These are phyloP conservation scores for Cornus controversa DNA, from an alignment of 148 eudicot genomes.

Conservation along the genomic window DNA sequence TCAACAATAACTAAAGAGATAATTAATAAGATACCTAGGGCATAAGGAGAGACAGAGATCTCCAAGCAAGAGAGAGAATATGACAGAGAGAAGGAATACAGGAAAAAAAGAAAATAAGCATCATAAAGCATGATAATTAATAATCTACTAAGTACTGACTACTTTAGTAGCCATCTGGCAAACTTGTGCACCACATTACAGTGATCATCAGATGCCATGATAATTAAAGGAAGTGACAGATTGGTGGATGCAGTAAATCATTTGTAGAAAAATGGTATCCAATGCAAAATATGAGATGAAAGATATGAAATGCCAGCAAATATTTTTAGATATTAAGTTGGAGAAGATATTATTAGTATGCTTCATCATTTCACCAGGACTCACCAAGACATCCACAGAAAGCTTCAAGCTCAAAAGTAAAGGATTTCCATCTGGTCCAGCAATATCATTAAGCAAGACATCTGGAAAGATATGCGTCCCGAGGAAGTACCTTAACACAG, in stretches of 20 bases:
- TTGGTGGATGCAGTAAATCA: neutral
- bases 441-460: constrained; percentile 93
- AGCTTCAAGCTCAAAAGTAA: constrained; percentile 91
- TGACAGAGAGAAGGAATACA: too few species aligned
- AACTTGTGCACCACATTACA: neutral
- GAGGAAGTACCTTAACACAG: constrained; percentile 52
- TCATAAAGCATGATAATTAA: too few species aligned
- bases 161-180: neutral
- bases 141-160: too few species aligned
- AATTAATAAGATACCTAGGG: too few species aligned
- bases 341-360: neutral
- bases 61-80: too few species aligned
- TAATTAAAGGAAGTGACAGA: neutral
- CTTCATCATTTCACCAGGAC: constrained; percentile 24
- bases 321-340: neutral
- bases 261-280: neutral
- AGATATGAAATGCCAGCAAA: neutral
- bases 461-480: constrained; percentile 78
- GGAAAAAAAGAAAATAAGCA: too few species aligned
- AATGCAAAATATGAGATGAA: neutral
- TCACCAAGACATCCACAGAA: constrained; percentile 92
- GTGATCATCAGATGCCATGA: neutral
- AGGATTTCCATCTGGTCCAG: constrained; percentile 85
- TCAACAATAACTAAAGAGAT: too few species aligned
- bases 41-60: too few species aligned